Conservation (phyloP, 1,139 yeast species). For the Lodderomyces parapsilosis region DNA sequence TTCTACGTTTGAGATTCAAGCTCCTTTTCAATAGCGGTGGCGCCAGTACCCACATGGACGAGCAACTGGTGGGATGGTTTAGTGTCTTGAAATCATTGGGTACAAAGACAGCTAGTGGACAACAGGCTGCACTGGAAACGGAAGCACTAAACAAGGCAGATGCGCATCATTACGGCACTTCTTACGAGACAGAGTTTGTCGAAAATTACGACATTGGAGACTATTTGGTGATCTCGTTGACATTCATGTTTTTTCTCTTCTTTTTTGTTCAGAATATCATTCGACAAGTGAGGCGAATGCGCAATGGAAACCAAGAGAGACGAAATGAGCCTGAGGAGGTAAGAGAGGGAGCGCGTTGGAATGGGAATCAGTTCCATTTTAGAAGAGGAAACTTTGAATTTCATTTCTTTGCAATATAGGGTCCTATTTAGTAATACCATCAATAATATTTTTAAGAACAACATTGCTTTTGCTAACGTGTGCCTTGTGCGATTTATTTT, state of each 20-base stretch:
- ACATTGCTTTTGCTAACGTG: slow-evolving; percentile 20
- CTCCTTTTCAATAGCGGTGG: slow-evolving; percentile 29
- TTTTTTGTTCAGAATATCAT: slow-evolving; percentile 29
- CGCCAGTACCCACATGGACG: slow-evolving; percentile 5
- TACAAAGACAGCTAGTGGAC: slow-evolving; percentile 15
- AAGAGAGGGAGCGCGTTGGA: slow-evolving; percentile 10
- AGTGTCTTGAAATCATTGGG: slow-evolving; percentile 32
- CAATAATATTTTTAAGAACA: slow-evolving; percentile 26
- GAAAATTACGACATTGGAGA: slow-evolving; percentile 34
- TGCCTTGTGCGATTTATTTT: neutral
- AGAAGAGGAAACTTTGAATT: slow-evolving; percentile 37
- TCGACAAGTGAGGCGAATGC: slow-evolving; percentile 27
- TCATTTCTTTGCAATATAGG: slow-evolving; percentile 37
- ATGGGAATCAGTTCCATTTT: slow-evolving; percentile 17
- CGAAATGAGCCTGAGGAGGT: slow-evolving; percentile 9
- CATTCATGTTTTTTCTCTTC: slow-evolving; percentile 28
- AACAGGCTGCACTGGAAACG: slow-evolving; percentile 14
- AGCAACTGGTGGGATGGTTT: slow-evolving; percentile 26
- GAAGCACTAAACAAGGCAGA: slow-evolving; percentile 24
- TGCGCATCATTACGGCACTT: slow-evolving; percentile 38
- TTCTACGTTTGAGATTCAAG: slow-evolving; percentile 39
- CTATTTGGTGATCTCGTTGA: slow-evolving; percentile 31
- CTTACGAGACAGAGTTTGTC: slow-evolving; percentile 13
- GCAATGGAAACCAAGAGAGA: slow-evolving; percentile 15
- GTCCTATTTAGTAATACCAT: slow-evolving; percentile 14